A percentile compares a stretch with the other conserved stretches of the same genome.
Conservation (phyloP, 2,329 filamentous ascomycete species). For the Aspergillus clavatus region DNA sequence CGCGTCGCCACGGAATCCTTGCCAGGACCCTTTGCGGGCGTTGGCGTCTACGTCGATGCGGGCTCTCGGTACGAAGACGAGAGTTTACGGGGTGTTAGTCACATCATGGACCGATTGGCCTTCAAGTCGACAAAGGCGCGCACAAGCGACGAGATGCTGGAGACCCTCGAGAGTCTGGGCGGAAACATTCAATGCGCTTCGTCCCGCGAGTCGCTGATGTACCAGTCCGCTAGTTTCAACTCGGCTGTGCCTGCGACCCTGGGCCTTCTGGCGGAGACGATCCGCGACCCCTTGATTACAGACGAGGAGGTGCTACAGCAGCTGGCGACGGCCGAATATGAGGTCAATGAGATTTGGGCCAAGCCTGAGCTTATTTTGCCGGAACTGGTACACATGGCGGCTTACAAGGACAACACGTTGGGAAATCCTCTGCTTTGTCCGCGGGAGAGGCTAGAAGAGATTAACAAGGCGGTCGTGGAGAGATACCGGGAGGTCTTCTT, state of each 20-base stretch:
- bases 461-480: slow-evolving; percentile 67
- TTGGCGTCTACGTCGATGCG: slow-evolving; percentile 93
- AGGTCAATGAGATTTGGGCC: slow-evolving; percentile 95
- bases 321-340: slow-evolving; percentile 86
- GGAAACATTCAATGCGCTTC: slow-evolving; percentile 97
- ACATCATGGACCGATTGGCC: slow-evolving; percentile 91
- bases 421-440: slow-evolving; percentile 92
- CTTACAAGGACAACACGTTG: slow-evolving; percentile 92
- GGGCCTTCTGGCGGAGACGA: slow-evolving; percentile 84
- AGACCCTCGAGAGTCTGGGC: slow-evolving; percentile 79
- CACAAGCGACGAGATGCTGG: slow-evolving; percentile 77
- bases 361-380: slow-evolving; percentile 95
- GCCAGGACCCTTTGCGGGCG: slow-evolving; percentile 87
- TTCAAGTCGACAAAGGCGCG: slow-evolving; percentile 80
- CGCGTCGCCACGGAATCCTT: slow-evolving; percentile 92
- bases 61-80: slow-evolving; percentile 91
- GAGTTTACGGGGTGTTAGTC: slow-evolving; percentile 79
- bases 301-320: slow-evolving; percentile 83
- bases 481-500: slow-evolving; percentile 81
- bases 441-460: slow-evolving; percentile 69
- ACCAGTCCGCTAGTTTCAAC: slow-evolving; percentile 97
- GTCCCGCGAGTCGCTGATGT: slow-evolving; percentile 94
- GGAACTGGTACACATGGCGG: slow-evolving; percentile 90
- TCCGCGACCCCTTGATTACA: slow-evolving; percentile 77
- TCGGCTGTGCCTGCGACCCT: slow-evolving; percentile 78